Evolutionary conservation across 31 red algal species (phyloP).

Genomic region (Bonnemaisonia californica): DNA sequence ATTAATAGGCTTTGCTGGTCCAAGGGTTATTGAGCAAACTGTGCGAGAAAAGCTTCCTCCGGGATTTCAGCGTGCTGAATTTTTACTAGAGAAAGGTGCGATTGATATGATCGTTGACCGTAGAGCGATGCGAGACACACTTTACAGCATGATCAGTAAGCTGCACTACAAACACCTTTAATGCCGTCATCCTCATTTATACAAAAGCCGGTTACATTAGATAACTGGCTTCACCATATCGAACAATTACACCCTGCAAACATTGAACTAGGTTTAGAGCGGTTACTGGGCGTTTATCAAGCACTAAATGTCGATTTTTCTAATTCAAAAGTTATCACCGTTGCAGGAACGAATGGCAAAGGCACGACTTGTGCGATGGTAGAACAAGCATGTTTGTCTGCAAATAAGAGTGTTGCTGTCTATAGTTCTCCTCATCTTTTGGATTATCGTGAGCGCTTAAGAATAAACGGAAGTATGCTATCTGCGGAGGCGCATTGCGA

Average conservation of each 20-base stretch:
- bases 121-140: neutral
- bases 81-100: slow-evolving; percentile 12
- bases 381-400: too few species aligned
- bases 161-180: too few species aligned
- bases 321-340: neutral
- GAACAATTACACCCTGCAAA: neutral
- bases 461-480: slow-evolving; percentile 1
- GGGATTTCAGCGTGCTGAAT: slow-evolving; percentile 27
- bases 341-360: slow-evolving; percentile 17
- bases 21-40: slow-evolving; percentile 12
- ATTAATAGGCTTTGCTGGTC: slow-evolving; percentile 27
- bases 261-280: neutral
- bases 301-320: neutral
- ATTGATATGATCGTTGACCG: slow-evolving; percentile 9
- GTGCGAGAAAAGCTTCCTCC: neutral
- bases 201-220: neutral
- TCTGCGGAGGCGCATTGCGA: neutral
- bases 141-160: neutral
- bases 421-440: slow-evolving; percentile 7
- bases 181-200: too few species aligned
- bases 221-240: neutral
- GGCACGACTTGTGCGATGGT: neutral
- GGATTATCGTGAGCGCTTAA: neutral
- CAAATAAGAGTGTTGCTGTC: too few species aligned
- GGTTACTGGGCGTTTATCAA: neutral